Percentiles rank a stretch among this genome's conserved stretches.
Conservation (phyloP, 1,139 yeast genomes). For the Yamadazyma siamensis region DNA sequence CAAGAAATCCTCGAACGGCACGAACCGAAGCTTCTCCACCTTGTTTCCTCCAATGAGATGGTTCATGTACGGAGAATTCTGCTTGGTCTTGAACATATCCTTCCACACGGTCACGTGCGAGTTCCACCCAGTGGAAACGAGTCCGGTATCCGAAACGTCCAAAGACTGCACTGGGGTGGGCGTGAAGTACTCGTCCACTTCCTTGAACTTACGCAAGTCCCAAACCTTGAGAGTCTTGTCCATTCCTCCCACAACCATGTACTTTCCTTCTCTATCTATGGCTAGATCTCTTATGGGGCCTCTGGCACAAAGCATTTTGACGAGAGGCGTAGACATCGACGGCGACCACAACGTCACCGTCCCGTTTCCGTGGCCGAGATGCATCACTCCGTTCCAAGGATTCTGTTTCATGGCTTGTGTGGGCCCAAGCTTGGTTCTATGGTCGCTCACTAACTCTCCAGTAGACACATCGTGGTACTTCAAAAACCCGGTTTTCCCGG, state of each 20-base stretch:
- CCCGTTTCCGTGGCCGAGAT: slow-evolving; percentile 92
- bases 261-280: slow-evolving; percentile 85
- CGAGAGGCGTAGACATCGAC: slow-evolving; percentile 80
- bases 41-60: slow-evolving; percentile 80
- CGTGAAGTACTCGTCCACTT: slow-evolving; percentile 66
- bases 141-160: slow-evolving; percentile 83
- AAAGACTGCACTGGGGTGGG: slow-evolving; percentile 86
- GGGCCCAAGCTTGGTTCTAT: slow-evolving; percentile 86
- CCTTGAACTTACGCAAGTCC: slow-evolving; percentile 86
- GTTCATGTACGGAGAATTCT: slow-evolving; percentile 84
- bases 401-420: slow-evolving; percentile 85
- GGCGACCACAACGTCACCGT: slow-evolving; percentile 95
- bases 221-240: slow-evolving; percentile 85
- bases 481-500: slow-evolving; percentile 83
- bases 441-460: slow-evolving; percentile 79
- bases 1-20: slow-evolving; percentile 93
- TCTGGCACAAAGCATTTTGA: slow-evolving; percentile 71
- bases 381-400: slow-evolving; percentile 94
- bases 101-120: slow-evolving; percentile 92
- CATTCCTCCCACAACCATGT: slow-evolving; percentile 92
- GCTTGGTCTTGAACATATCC: slow-evolving; percentile 57
- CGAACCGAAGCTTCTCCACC: slow-evolving; percentile 65
- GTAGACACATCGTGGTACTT: slow-evolving; percentile 96
- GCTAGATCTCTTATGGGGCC: slow-evolving; percentile 90
- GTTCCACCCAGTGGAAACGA: slow-evolving; percentile 89